Evolutionary conservation across 148 eudicot species (phyloP).

Genomic region (Rhododendron mucronatum): DNA sequence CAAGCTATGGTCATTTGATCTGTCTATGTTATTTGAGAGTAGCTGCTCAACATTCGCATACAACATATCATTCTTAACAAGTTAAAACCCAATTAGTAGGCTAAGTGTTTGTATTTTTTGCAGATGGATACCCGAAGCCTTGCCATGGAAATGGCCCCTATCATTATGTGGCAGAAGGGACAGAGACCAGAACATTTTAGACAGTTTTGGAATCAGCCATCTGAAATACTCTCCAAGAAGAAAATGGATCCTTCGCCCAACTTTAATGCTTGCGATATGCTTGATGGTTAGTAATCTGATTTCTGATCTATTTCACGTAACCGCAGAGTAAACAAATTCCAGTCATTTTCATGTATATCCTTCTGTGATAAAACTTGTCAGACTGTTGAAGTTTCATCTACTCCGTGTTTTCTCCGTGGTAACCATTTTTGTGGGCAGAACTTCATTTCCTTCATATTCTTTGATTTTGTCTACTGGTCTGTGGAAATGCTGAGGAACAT

Average conservation of each 20-base stretch:
- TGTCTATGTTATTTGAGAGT: not conserved
- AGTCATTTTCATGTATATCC: not conserved
- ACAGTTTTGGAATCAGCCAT: conserved; percentile 69
- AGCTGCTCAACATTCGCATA: not conserved
- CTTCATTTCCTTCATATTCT: not conserved
- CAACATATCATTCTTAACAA: not conserved
- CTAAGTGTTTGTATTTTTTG: conserved; percentile 11
- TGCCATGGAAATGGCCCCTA: conserved; percentile 86
- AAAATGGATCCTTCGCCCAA: conserved; percentile 30
- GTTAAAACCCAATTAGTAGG: not conserved
- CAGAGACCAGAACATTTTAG: conserved; percentile 58
- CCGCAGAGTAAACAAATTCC: not conserved
- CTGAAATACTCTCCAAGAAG: conserved; percentile 34
- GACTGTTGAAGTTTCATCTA: not conserved
- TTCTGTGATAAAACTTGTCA: not conserved
- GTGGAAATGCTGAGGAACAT: not conserved
- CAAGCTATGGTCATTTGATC: not conserved
- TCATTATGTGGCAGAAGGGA: conserved; percentile 77
- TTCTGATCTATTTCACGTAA: not conserved
- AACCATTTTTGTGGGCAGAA: not conserved
- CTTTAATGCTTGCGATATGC: conserved; percentile 55
- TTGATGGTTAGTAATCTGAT: conserved; percentile 53
- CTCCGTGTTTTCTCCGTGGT: not conserved
- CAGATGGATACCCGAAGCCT: conserved; percentile 92
- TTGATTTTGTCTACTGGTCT: not conserved